Evolutionary conservation across 1,284 basidiomycete genomes (phyloP), one percentile per base, ranked within the genome.

Genomic region (Cutaneotrichosporon mucoides): DNA sequence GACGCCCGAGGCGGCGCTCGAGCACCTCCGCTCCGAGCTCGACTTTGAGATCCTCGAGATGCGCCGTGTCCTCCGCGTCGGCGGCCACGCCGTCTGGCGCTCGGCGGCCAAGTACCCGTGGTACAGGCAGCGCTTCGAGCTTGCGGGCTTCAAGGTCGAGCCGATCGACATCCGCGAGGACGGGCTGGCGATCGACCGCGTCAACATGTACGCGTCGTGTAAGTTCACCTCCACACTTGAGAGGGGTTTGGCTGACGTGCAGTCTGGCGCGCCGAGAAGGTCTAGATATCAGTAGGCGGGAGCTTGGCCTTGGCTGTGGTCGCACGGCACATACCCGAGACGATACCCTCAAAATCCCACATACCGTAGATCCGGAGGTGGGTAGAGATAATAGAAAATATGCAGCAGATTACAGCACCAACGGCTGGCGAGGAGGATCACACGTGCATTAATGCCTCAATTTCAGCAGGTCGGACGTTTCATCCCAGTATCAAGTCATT

Each of bases 21-120:
- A 76, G 54, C 68, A 73, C 55, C 70, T 79, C 57, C 73, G 65
- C 63, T 82, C 69, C 57, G 86, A 85, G 56, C 82, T 84, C 13
- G 83, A 86, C 56, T 81, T 84, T 48, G 87, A 89, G 70, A 81
- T 88, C 34, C 68, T 77, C 9, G 84, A 88, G 69, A 82, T 90
- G 53, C 77, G 81, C 57, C 80, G 86, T 10, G 86, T 85, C 2
- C 75, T 89, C n/a, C 77, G 81, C 0, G 74, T 81, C 0, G 86
- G 85, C 0, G 88, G 88, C 1, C 79, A 83, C 48, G 84, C 88
- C 5, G 84, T 88, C 59, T 89, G 85, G 84, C 80, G 89, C 10
- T 86, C 84, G 24, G 88, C 88, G 0, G 86, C 83, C 1, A 84
- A 84, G 72, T 76, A 81, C 54, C 89, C 88, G 6, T 91, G 89